A percentile compares a stretch with the other conserved stretches of the same genome.
phyloP scores from a whole-genome alignment of 495 filamentous ascomycete genomes.

The Tuber brumale region DNA sequence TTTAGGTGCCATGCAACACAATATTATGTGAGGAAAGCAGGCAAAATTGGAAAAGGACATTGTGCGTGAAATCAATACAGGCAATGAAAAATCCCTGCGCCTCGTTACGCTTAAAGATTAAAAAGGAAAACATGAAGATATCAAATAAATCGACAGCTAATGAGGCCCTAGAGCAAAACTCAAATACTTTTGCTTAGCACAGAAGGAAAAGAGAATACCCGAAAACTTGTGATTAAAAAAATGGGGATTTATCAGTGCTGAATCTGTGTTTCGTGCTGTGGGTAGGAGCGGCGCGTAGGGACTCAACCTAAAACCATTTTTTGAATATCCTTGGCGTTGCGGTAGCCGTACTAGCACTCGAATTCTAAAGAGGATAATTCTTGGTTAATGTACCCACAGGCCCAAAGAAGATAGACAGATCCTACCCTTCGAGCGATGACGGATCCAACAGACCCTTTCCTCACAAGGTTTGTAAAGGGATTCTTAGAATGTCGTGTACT shows the following conservation, averaged over 20 bases:
- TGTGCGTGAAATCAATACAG: not conserved
- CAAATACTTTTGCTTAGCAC: not conserved
- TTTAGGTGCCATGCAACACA: not conserved
- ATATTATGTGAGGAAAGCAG: not conserved
- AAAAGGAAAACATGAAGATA: not conserved
- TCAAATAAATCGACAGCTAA: not conserved
- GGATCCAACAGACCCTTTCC: not conserved
- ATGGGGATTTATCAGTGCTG: not conserved
- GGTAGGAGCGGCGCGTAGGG: not conserved
- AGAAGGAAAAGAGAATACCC: not conserved
- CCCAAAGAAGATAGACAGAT: not conserved
- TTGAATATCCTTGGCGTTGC: not conserved
- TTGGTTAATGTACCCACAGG: not conserved
- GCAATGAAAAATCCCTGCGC: not conserved
- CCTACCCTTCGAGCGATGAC: not conserved
- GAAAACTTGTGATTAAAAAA: not conserved
- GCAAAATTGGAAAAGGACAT: not conserved
- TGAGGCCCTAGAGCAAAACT: not conserved
- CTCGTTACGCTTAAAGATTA: not conserved
- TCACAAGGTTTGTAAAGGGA: not conserved
- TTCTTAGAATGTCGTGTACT: not conserved
- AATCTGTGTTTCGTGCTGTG: not conserved
- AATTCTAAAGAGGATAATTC: not conserved
- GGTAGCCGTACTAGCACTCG: not conserved
- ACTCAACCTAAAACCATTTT: not conserved